phyloP scores from a whole-genome alignment of 345 rosid species.

The Carallia pectinifolia region DNA sequence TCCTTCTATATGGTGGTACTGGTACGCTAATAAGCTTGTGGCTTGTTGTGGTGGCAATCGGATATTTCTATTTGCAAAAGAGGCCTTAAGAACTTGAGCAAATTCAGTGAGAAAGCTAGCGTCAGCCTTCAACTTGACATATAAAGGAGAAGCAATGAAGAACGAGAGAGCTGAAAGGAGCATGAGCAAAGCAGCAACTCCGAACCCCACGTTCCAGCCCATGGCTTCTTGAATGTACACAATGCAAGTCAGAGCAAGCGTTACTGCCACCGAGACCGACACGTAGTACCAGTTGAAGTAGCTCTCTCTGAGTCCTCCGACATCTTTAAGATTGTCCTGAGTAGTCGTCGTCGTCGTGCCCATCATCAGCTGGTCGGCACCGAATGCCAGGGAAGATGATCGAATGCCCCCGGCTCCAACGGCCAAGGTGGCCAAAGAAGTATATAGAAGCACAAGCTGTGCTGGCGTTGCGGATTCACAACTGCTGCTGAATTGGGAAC shows the following conservation, averaged over 20 bases:
- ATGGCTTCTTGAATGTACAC: conserved; percentile 49
- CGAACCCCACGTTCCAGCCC: conserved; percentile 66
- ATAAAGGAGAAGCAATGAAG: conserved; percentile 43
- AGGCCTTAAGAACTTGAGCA: conserved; percentile 45
- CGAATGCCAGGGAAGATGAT: conserved; percentile 74
- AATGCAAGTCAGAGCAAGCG: conserved; percentile 37
- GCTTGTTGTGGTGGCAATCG: conserved; percentile 18
- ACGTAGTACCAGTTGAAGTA: conserved; percentile 54
- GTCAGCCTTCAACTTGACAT: conserved; percentile 34
- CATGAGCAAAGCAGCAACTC: conserved; percentile 43
- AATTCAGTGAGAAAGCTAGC: conserved; percentile 41
- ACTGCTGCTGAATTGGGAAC: conserved; percentile 24
- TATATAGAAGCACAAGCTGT: conserved; percentile 48
- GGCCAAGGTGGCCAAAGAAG: conserved; percentile 51
- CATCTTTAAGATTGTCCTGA: conserved; percentile 46
- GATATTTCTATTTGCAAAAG: conserved; percentile 30
- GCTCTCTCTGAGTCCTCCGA: conserved; percentile 29
- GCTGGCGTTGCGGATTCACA: conserved; percentile 51
- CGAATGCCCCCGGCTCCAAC: conserved; percentile 74
- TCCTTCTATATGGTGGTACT: conserved; percentile 19
- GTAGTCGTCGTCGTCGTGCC: conserved; percentile 29
- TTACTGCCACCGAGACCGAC: conserved; percentile 21
- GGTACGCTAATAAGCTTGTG: neutral
- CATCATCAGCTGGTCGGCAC: conserved; percentile 58
- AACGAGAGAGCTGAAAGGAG: conserved; percentile 38